Evolutionary conservation across 768 basidiomycete species (phyloP).

Genomic region (Termitomyces sp.): DNA sequence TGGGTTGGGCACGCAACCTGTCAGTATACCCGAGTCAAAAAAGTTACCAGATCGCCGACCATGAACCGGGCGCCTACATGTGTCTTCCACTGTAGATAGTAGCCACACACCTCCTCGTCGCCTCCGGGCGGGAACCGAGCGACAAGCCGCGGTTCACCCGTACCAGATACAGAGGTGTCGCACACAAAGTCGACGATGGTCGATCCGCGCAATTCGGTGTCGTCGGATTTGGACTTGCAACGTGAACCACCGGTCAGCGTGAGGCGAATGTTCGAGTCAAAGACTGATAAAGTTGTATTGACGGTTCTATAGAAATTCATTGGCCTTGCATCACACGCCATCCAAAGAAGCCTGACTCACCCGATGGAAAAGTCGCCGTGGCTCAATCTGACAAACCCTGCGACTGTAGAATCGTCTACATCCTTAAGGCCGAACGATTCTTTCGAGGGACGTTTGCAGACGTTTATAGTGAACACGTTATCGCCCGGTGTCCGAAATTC

Average conservation of each 20-base stretch:
- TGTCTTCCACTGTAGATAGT: constrained; percentile 81
- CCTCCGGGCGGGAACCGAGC: constrained; percentile 63
- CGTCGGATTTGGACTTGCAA: constrained; percentile 43
- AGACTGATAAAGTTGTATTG: constrained; percentile 59
- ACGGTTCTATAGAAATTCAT: constrained; percentile 31
- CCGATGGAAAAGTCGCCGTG: constrained; percentile 73
- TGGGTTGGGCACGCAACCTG: constrained; percentile 72
- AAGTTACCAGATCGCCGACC: neutral
- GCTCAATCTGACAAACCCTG: constrained; percentile 51
- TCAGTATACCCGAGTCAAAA: neutral
- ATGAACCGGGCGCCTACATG: constrained; percentile 41
- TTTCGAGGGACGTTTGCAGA: constrained; percentile 50
- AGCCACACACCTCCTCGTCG: constrained; percentile 66
- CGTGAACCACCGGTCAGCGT: constrained; percentile 56
- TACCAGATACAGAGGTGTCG: constrained; percentile 54
- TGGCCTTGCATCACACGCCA: neutral
- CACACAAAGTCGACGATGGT: constrained; percentile 76
- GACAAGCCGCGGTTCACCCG: constrained; percentile 49
- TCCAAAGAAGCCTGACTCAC: constrained; percentile 27
- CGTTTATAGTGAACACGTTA: constrained; percentile 49
- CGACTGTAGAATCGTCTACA: constrained; percentile 47
- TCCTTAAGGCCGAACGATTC: constrained; percentile 58
- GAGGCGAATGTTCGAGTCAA: constrained; percentile 48
- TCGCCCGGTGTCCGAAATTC: constrained; percentile 42
- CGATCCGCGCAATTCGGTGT: constrained; percentile 42